A percentile compares a stretch with the other conserved stretches of the same genome.
phyloP scores from a whole-genome alignment of 371 early-diverging fungal species.

The Chytridiales sp. region DNA sequence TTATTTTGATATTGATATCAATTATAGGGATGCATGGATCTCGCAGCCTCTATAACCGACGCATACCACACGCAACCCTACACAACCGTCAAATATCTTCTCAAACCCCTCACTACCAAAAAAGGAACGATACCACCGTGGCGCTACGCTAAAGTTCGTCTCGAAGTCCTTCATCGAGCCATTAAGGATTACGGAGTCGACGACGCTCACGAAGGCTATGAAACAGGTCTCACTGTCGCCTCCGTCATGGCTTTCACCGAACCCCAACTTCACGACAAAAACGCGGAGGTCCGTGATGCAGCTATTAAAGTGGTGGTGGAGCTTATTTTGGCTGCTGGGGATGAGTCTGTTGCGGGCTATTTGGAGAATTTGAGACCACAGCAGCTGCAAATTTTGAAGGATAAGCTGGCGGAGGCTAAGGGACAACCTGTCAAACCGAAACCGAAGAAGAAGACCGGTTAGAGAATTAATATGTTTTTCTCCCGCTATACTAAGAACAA shows the following conservation, averaged over 20 bases:
- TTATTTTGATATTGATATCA: background rate
- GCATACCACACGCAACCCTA: constrained; percentile 51
- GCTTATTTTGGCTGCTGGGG: constrained; percentile 19
- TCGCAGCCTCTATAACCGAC: constrained; percentile 57
- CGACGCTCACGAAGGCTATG: constrained; percentile 7
- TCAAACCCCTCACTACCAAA: constrained; percentile 41
- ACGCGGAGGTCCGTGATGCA: constrained; percentile 66
- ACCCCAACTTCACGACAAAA: constrained; percentile 63
- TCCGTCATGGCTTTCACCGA: constrained; percentile 59
- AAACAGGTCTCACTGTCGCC: constrained; percentile 4
- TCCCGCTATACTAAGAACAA: background rate
- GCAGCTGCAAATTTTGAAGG: constrained; percentile 26
- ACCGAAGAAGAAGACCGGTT: constrained; percentile 1
- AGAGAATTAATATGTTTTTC: constrained; percentile 4
- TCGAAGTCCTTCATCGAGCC: constrained; percentile 58
- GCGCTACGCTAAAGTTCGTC: constrained; percentile 34
- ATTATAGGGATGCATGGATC: constrained; percentile 34
- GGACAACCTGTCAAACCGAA: background rate
- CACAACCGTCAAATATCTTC: constrained; percentile 48
- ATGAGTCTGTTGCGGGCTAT: constrained; percentile 43
- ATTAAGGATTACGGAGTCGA: constrained; percentile 53
- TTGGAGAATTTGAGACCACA: constrained; percentile 39
- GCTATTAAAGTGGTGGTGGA: constrained; percentile 60
- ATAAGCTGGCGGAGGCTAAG: constrained; percentile 21
- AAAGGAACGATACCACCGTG: constrained; percentile 28